phyloP scores from a whole-genome alignment of 805 yeast species.

The Cyberlindnera bimundalis region DNA sequence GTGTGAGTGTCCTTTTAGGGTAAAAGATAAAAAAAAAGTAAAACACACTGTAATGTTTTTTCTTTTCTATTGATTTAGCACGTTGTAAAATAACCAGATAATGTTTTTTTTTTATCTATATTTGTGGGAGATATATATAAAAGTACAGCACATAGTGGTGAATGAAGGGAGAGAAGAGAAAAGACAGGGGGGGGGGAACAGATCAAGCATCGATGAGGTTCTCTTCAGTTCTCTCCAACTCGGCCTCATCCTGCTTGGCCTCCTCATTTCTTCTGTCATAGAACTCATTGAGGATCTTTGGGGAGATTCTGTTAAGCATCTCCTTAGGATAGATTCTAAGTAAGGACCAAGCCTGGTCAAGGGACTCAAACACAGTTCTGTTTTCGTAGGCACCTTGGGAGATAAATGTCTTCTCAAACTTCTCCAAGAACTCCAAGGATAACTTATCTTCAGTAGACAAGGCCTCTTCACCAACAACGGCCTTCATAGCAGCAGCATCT shows the following conservation, averaged over 20 bases:
- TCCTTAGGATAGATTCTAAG: slow-evolving; percentile 99
- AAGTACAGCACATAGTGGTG: neutral
- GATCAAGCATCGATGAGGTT: slow-evolving; percentile 36
- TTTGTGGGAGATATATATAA: neutral
- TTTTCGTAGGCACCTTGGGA: slow-evolving; percentile 96
- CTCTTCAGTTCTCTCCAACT: slow-evolving; percentile 31
- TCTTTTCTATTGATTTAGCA: no score
- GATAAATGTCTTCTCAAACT: slow-evolving; percentile 94
- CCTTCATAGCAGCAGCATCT: slow-evolving; percentile 99
- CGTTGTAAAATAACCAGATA: no score
- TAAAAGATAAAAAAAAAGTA: no score
- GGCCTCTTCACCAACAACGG: slow-evolving; percentile 99
- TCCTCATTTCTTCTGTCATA: slow-evolving; percentile 83
- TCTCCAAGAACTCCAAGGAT: slow-evolving; percentile 95
- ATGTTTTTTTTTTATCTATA: no score
- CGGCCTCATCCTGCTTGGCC: slow-evolving; percentile 45
- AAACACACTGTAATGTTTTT: no score
- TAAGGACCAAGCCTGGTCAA: slow-evolving; percentile 97
- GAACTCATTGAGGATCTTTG: slow-evolving; percentile 92
- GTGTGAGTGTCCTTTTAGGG: no score
- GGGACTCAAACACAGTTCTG: slow-evolving; percentile 89
- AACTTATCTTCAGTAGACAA: slow-evolving; percentile 95
- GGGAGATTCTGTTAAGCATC: slow-evolving; percentile 96
- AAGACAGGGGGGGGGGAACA: neutral
- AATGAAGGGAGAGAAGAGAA: neutral